Evolutionary conservation across 345 rosid genomes (phyloP), one percentile per base, ranked within the genome.

Genomic region (Crucihimalaya himalaica): DNA sequence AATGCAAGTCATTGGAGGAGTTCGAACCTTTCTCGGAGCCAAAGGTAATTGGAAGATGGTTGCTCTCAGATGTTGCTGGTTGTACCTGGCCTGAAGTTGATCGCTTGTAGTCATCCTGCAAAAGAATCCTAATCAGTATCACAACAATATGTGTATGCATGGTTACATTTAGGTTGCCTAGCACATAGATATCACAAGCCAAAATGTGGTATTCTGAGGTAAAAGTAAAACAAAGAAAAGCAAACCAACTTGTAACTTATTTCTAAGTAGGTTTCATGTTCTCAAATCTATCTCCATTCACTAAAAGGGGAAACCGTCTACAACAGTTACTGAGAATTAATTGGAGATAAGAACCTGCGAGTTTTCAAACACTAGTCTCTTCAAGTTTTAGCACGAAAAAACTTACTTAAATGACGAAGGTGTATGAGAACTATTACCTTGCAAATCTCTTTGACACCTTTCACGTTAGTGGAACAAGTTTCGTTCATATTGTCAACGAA

Each of bases 21-120:
- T 70, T 47, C 0, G 76, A 59, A 64, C 75, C 84, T 77, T 82
- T 74, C 54, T 70, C 53, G 18, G 85, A 84, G 23, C 81, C 84
- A 66, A 81, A 71, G 27, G 65, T 63, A 18, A 80, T 34, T 3
- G 84, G 82, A 25, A 62, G 75, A 63, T 79, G 80, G 74, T 82
- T 82, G 80, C 88, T 85, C 78, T 85, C 97, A 43, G 86, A 82
- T 45, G 86, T 84, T 46, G 81, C 83, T 32, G 82, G 82, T 25
- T 52, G 32, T 54, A 78, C 83, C 23, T 80, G 85, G 52, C 88
- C 75, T 21, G 83, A 79, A 29, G 80, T 70, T 19, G 76, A 73
- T 59, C 78, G 79, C 60, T 68, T 83, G 43, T 83, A 64, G 54
- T 81, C 84, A 64, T 71, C 85, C 96, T 92, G 89, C 69, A 74